phyloP scores from a whole-genome alignment of 768 basidiomycete species.

The Tulasnella sp. region DNA sequence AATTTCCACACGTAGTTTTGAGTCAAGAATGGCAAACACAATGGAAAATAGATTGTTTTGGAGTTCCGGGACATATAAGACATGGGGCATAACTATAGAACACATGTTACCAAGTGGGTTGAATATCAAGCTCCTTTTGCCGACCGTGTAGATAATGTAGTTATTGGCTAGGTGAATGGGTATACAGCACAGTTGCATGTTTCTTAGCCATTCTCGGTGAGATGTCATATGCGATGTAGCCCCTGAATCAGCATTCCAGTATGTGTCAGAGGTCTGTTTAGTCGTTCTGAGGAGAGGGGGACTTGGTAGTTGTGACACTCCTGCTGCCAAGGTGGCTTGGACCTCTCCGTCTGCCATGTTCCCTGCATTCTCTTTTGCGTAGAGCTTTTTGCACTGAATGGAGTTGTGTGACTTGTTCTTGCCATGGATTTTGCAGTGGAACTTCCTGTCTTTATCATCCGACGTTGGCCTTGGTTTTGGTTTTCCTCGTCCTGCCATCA shows the following conservation, averaged over 20 bases:
- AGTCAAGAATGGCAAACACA: not conserved
- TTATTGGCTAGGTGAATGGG: not conserved
- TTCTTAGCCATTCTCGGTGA: not conserved
- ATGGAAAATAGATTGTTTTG: conserved; percentile 7
- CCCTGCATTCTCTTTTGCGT: not conserved
- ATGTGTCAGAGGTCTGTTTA: not conserved
- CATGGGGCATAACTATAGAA: not conserved
- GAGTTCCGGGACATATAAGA: not conserved
- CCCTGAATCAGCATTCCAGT: not conserved
- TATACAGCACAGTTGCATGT: not conserved
- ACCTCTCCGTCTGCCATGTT: too few relatives aligned
- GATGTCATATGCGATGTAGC: not conserved
- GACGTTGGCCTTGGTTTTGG: too few relatives aligned
- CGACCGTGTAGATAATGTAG: not conserved
- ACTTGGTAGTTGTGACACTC: not conserved
- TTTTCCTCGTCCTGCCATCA: not conserved
- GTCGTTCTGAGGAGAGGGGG: not conserved
- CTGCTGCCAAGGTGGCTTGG: not conserved
- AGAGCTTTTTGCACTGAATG: not conserved
- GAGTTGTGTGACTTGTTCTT: not conserved
- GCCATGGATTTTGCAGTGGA: not conserved
- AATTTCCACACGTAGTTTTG: not conserved
- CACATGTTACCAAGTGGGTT: not conserved
- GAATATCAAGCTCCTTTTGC: not conserved
- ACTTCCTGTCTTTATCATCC: not conserved